These are phyloP conservation scores for Fusarium equiseti DNA, from an alignment of 2,329 filamentous ascomycete species.

Conservation along the genomic window DNA sequence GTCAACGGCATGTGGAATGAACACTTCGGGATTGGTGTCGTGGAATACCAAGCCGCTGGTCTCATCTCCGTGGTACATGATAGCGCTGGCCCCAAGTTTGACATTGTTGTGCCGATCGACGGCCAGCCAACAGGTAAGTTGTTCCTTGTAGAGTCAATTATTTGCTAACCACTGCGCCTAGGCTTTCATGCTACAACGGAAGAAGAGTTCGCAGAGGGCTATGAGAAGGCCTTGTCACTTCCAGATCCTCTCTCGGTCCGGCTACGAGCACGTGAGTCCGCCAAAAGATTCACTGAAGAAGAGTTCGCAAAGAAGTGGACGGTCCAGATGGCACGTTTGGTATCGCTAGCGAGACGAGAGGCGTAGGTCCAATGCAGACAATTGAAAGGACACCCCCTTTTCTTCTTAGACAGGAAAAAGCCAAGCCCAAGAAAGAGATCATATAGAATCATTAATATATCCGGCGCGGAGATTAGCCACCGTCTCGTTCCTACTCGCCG, in stretches of 20 bases:
- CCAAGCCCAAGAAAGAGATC: constrained; percentile 20
- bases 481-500: background rate
- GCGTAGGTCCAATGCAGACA: constrained; percentile 43
- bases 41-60: constrained; percentile 97
- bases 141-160: background rate
- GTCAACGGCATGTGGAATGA: constrained; percentile 99
- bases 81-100: constrained; percentile 90
- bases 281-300: constrained; percentile 87
- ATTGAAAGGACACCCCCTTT: constrained; percentile 55
- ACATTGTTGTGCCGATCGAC: constrained; percentile 88
- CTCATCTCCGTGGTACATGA: constrained; percentile 93
- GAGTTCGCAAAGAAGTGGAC: constrained; percentile 87
- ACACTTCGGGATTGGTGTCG: constrained; percentile 97
- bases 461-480: constrained; percentile 1
- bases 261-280: constrained; percentile 79
- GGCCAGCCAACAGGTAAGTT: constrained; percentile 79
- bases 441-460: constrained; percentile 33
- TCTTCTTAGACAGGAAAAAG: constrained; percentile 9
- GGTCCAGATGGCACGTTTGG: constrained; percentile 77
- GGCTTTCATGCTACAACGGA: constrained; percentile 88
- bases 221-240: constrained; percentile 79
- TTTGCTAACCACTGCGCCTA: constrained; percentile 44
- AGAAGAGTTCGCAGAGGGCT: constrained; percentile 83
- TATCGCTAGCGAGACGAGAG: constrained; percentile 58
- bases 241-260: constrained; percentile 81